Percentiles rank a stretch among this genome's conserved stretches.
These are phyloP conservation scores for Staphylotrichum tortipilum DNA, from an alignment of 495 filamentous ascomycete species.

Conservation along the genomic window DNA sequence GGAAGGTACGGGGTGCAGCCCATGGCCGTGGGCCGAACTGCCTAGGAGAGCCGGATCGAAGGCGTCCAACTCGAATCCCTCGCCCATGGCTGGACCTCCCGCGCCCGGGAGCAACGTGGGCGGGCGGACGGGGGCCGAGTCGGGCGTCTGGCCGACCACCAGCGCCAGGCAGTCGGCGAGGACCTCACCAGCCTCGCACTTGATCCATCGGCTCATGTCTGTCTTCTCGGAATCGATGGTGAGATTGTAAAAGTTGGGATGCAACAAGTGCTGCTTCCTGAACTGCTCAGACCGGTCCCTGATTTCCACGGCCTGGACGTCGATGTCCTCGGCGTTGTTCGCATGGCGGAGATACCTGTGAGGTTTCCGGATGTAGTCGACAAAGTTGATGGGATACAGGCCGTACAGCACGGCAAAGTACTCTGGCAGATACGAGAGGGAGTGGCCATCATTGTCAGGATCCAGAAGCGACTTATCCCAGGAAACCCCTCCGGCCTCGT, in stretches of 20 bases:
- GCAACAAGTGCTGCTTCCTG: constrained; percentile 56
- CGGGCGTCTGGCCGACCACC: constrained; percentile 19
- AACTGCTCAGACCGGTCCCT: constrained; percentile 58
- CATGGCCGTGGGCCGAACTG: constrained; percentile 21
- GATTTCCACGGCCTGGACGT: constrained; percentile 63
- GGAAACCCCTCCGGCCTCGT: constrained; percentile 12
- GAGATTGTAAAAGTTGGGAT: constrained; percentile 64
- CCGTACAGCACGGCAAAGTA: constrained; percentile 76
- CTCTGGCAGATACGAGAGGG: constrained; percentile 61
- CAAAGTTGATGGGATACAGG: constrained; percentile 70
- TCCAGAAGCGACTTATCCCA: constrained; percentile 56
- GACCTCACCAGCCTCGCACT: constrained; percentile 61
- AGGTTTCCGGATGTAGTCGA: constrained; percentile 68
- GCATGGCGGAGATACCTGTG: constrained; percentile 58
- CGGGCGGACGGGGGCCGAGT: background rate
- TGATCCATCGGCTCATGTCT: constrained; percentile 62
- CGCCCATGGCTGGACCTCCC: background rate
- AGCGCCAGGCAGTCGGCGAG: constrained; percentile 59
- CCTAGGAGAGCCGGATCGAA: constrained; percentile 28
- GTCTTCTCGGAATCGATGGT: constrained; percentile 64
- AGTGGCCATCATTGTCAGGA: constrained; percentile 47
- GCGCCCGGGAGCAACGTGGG: background rate
- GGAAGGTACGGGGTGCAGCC: constrained; percentile 37
- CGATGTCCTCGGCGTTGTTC: constrained; percentile 56
- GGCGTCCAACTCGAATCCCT: constrained; percentile 17